These are phyloP conservation scores for Pleurotus djamor DNA, from an alignment of 768 basidiomycete species.

Conservation along the genomic window DNA sequence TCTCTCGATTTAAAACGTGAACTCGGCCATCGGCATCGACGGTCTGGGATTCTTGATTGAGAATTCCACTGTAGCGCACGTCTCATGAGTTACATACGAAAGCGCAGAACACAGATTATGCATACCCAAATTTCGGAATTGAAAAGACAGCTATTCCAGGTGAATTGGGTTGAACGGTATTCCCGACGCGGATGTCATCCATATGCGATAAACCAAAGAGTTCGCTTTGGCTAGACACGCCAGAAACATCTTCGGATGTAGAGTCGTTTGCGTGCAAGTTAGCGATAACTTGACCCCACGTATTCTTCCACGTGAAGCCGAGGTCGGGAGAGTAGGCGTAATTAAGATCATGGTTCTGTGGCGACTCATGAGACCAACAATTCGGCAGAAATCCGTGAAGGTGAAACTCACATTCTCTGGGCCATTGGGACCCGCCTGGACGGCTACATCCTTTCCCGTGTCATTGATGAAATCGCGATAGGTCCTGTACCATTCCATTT, in stretches of 20 bases:
- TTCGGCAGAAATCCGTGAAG: neutral
- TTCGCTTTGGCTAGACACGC: neutral
- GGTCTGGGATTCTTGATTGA: conserved; percentile 50
- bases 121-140: conserved; percentile 33
- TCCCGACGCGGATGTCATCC: neutral
- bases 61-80: conserved; percentile 25
- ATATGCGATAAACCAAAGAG: conserved; percentile 3
- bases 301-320: conserved; percentile 30
- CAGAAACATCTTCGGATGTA: neutral
- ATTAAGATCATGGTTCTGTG: conserved; percentile 34
- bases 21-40: conserved; percentile 43
- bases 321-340: conserved; percentile 25
- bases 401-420: conserved; percentile 28
- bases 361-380: neutral
- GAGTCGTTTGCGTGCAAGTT: conserved; percentile 10
- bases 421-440: conserved; percentile 35
- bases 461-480: conserved; percentile 37
- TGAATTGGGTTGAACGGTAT: conserved; percentile 23
- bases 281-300: conserved; percentile 29
- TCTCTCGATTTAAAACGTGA: conserved; percentile 43
- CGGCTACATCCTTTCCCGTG: conserved; percentile 32
- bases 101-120: conserved; percentile 28
- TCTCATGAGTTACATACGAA: conserved; percentile 1
- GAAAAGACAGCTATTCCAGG: conserved; percentile 30
- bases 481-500: conserved; percentile 20